phyloP scores from a whole-genome alignment of 176 grass and related monocot species.

The Lolium rigidum region DNA sequence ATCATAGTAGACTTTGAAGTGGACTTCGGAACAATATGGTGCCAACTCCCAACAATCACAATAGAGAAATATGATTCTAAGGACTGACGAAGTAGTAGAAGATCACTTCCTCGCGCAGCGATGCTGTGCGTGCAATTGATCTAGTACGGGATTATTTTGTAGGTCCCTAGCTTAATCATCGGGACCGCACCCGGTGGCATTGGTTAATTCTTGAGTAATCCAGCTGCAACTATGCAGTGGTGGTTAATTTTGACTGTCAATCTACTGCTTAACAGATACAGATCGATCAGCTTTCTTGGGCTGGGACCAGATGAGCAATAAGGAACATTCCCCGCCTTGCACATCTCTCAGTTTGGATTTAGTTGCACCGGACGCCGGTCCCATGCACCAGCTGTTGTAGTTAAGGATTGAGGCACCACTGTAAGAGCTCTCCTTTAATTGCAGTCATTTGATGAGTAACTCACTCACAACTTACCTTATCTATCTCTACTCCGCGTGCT shows the following conservation, averaged over 20 bases:
- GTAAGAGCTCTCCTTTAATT: neutral
- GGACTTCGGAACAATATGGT: too few relatives aligned
- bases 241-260: neutral
- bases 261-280: neutral
- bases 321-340: slow-evolving; percentile 4
- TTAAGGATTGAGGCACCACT: too few relatives aligned
- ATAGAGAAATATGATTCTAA: too few relatives aligned
- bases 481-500: neutral
- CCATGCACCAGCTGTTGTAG: neutral
- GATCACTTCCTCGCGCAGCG: too few relatives aligned
- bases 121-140: neutral
- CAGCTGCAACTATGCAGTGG: neutral
- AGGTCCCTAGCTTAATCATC: neutral
- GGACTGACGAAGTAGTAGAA: too few relatives aligned
- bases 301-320: slow-evolving; percentile 6
- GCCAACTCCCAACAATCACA: too few relatives aligned
- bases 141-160: neutral
- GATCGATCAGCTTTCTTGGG: neutral
- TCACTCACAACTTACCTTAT: neutral
- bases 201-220: slow-evolving; percentile 2
- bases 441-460: neutral
- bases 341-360: neutral
- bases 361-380: neutral
- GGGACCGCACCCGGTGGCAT: neutral
- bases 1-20: too few relatives aligned